Percentiles rank a stretch among this genome's conserved stretches.
Conservation (phyloP, 2,329 filamentous ascomycete species). For the Colletotrichum viniferum region DNA sequence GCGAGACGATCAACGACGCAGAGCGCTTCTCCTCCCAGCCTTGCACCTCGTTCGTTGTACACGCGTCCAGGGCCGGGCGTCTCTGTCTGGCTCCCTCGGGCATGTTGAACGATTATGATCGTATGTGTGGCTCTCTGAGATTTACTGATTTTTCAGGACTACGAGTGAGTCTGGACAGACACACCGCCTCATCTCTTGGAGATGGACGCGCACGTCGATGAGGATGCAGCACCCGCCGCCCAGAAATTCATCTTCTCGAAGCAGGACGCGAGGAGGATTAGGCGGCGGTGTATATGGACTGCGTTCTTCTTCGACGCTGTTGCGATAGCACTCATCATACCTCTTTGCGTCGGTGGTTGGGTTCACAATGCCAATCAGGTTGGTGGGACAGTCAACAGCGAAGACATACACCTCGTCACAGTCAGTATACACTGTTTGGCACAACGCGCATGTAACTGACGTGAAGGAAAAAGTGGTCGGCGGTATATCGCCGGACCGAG, state of each 20-base stretch:
- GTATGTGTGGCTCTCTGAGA: neutral
- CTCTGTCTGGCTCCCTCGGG: neutral
- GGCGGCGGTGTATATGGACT: neutral
- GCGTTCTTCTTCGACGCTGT: neutral
- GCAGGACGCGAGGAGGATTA: neutral
- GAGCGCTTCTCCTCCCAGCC: neutral
- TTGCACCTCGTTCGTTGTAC: neutral
- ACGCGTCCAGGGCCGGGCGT: neutral
- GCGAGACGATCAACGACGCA: neutral
- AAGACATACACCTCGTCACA: slow-evolving; percentile 1
- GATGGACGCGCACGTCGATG: neutral
- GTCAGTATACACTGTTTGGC: neutral
- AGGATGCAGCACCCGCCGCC: neutral
- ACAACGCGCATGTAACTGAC: neutral
- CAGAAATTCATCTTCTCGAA: slow-evolving; percentile 6
- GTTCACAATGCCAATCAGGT: neutral
- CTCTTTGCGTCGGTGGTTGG: slow-evolving; percentile 10
- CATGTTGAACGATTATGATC: neutral
- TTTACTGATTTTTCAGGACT: neutral
- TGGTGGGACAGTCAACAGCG: neutral
- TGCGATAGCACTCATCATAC: neutral
- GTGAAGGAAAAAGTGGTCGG: neutral
- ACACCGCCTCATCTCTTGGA: neutral
- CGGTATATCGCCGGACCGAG: neutral
- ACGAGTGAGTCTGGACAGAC: neutral